A percentile compares a stretch with the other conserved stretches of the same genome.
Conservation (phyloP, 2,329 filamentous ascomycete genomes). For the Phoma sp. region DNA sequence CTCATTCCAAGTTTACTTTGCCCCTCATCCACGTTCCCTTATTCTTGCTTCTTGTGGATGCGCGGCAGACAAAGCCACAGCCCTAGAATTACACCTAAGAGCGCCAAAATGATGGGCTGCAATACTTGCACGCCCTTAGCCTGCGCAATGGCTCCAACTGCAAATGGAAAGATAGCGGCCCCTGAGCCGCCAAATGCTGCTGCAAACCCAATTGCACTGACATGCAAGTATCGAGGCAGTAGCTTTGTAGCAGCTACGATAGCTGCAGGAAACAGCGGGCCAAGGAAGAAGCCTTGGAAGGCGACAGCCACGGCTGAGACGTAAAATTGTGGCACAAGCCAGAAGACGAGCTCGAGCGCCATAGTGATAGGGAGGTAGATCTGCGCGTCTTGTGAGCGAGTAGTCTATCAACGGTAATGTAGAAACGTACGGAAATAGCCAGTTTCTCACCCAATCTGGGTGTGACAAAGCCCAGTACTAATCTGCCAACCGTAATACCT, state of each 20-base stretch:
- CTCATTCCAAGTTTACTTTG: no score
- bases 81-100: conserved; percentile 59
- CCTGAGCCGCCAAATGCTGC: conserved; percentile 79
- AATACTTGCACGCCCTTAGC: conserved; percentile 65
- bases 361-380: conserved; percentile 72
- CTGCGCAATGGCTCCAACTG: conserved; percentile 73
- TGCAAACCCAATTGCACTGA: conserved; percentile 81
- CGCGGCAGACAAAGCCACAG: conserved; percentile 61
- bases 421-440: conserved; percentile 52
- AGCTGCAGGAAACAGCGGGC: conserved; percentile 78
- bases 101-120: conserved; percentile 65
- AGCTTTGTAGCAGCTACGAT: conserved; percentile 78
- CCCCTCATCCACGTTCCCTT: neutral
- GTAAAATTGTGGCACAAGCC: conserved; percentile 80
- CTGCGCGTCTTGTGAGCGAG: conserved; percentile 25
- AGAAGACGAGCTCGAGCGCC: conserved; percentile 75
- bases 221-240: conserved; percentile 75
- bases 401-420: conserved; percentile 23
- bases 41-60: conserved; percentile 54
- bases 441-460: conserved; percentile 74
- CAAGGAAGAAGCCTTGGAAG: conserved; percentile 79
- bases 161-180: conserved; percentile 70
- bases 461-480: conserved; percentile 79
- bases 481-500: conserved; percentile 75
- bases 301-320: conserved; percentile 75